phyloP scores from a whole-genome alignment of 495 filamentous ascomycete genomes.

The Halenospora varia region DNA sequence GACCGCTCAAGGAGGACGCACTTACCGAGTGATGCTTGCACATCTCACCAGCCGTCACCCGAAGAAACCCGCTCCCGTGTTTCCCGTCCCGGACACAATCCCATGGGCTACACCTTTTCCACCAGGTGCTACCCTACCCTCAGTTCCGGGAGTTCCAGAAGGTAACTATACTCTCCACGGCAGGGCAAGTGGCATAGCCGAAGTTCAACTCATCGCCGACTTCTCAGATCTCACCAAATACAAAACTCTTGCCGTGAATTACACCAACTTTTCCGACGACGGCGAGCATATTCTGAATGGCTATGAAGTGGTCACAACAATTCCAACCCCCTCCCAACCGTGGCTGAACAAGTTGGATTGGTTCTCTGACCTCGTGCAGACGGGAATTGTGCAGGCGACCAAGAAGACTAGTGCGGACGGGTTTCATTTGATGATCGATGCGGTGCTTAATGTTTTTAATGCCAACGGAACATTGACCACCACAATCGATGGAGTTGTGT shows the following conservation, averaged over 20 bases:
- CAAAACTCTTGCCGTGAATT: constrained; percentile 13
- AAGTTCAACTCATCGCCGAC: neutral
- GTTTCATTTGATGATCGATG: constrained; percentile 20
- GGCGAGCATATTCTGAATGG: constrained; percentile 18
- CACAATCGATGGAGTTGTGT: constrained; percentile 13
- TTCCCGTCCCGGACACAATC: constrained; percentile 12
- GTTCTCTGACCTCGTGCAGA: constrained; percentile 17
- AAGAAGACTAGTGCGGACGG: constrained; percentile 24
- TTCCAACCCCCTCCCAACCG: neutral
- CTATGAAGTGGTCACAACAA: constrained; percentile 19
- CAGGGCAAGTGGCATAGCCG: constrained; percentile 8
- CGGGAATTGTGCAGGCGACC: constrained; percentile 8
- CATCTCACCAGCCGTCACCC: constrained; percentile 22
- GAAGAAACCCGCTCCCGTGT: neutral
- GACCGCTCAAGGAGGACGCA: constrained; percentile 14
- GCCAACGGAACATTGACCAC: constrained; percentile 23
- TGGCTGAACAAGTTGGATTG: constrained; percentile 14
- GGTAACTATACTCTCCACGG: constrained; percentile 21
- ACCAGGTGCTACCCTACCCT: constrained; percentile 7
- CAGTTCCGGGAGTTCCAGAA: neutral
- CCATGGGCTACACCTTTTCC: constrained; percentile 22
- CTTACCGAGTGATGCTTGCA: constrained; percentile 18
- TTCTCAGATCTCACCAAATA: neutral
- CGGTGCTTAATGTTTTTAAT: constrained; percentile 15
- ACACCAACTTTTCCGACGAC: constrained; percentile 20